Evolutionary conservation across 192 early-diverging fungal genomes (phyloP).

Genomic region (Dissophora globulifera): DNA sequence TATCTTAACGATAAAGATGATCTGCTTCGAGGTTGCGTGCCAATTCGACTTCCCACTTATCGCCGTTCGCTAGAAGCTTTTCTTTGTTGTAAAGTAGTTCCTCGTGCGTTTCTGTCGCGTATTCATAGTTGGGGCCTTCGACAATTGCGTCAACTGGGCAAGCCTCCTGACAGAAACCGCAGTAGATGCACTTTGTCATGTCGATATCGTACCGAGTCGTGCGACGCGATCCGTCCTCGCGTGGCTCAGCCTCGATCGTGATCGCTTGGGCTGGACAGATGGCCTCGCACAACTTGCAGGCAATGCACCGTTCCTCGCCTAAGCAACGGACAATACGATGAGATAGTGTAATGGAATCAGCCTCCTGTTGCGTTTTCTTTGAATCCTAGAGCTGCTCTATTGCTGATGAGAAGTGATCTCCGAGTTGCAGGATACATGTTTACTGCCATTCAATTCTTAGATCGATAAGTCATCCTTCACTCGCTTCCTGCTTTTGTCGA

Average conservation of each 20-base stretch:
- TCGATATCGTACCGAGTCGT: conserved; percentile 99
- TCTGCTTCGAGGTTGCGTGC: conserved; percentile 76
- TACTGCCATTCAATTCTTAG: too few relatives aligned
- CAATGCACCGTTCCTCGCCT: conserved; percentile 98
- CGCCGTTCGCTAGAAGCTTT: conserved; percentile 95
- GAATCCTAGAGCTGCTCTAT: too few relatives aligned
- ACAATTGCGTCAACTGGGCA: conserved; percentile 99
- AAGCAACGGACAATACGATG: neutral
- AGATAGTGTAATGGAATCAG: too few relatives aligned
- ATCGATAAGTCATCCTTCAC: too few relatives aligned
- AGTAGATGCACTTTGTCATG: conserved; percentile 99
- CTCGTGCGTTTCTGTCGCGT: conserved; percentile 96
- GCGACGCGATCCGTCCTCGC: conserved; percentile 92
- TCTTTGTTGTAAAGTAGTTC: conserved; percentile 99
- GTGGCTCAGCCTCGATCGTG: conserved; percentile 96
- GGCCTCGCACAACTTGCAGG: conserved; percentile 98
- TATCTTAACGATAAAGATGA: conserved; percentile 72
- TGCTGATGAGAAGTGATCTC: too few relatives aligned
- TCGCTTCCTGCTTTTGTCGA: too few relatives aligned
- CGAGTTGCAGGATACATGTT: too few relatives aligned
- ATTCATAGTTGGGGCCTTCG: conserved; percentile 97
- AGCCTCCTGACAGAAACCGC: conserved; percentile 97
- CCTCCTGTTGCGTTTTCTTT: too few relatives aligned
- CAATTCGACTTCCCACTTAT: conserved; percentile 97
- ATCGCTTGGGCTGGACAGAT: conserved; percentile 98